A percentile compares a stretch with the other conserved stretches of the same genome.
Conservation (phyloP, 192 early-diverging fungal species). For the Gamsiella multidivaricata region DNA sequence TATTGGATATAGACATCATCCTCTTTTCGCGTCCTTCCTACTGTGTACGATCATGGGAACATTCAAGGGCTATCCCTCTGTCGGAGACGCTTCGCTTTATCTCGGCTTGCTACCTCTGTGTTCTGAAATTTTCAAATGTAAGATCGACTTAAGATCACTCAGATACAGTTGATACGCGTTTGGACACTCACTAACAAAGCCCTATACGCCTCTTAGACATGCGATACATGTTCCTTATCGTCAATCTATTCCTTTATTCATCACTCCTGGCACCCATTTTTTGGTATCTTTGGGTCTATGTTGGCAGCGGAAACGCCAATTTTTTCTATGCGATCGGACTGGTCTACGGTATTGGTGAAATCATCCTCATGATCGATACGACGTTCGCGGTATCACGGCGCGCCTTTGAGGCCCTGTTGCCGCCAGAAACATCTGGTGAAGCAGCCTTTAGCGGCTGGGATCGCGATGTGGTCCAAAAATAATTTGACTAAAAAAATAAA, state of each 20-base stretch:
- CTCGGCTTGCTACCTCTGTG: slow-evolving; percentile 83
- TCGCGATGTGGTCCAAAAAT: slow-evolving; percentile 40
- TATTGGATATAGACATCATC: slow-evolving; percentile 67
- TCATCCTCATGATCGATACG: slow-evolving; percentile 87
- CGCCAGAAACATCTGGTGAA: slow-evolving; percentile 17
- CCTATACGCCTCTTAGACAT: slow-evolving; percentile 71
- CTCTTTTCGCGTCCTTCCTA: slow-evolving; percentile 81
- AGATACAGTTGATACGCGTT: no score
- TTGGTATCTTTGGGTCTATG: slow-evolving; percentile 95
- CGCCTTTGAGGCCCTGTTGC: slow-evolving; percentile 74
- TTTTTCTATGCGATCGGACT: slow-evolving; percentile 98
- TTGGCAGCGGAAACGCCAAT: slow-evolving; percentile 96
- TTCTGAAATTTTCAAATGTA: slow-evolving; percentile 91
- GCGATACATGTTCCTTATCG: slow-evolving; percentile 80
- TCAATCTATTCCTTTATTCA: slow-evolving; percentile 78
- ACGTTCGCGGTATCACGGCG: slow-evolving; percentile 79
- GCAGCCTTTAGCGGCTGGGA: slow-evolving; percentile 21
- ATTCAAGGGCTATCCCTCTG: slow-evolving; percentile 94
- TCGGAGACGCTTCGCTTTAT: slow-evolving; percentile 87
- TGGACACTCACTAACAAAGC: no score
- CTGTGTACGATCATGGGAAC: slow-evolving; percentile 81
- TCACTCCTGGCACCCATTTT: slow-evolving; percentile 88
- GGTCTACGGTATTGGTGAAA: slow-evolving; percentile 89
- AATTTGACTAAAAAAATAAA: background rate
- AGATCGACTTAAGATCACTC: no score